phyloP scores from a whole-genome alignment of 2,329 filamentous ascomycete species.

The Botrytis medusae region DNA sequence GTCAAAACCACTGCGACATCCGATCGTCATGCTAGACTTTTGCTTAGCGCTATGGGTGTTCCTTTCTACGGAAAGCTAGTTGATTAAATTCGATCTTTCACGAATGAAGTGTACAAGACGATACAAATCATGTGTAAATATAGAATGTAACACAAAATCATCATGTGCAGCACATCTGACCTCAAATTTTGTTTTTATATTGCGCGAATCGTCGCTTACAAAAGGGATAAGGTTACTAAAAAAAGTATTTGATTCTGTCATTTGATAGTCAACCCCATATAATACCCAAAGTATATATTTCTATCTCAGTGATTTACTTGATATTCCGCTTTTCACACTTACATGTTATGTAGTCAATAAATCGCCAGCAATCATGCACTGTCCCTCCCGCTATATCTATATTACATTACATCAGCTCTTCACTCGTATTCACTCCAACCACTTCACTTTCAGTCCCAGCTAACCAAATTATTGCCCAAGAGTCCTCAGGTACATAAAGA shows the following conservation, averaged over 20 bases:
- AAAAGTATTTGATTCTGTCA: no score
- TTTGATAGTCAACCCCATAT: neutral
- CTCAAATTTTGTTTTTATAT: neutral
- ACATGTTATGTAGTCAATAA: neutral
- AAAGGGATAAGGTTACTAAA: neutral
- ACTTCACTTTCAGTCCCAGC: neutral
- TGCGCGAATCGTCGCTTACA: neutral
- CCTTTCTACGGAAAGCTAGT: slow-evolving; percentile 37
- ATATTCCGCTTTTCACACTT: no score
- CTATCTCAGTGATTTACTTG: no score
- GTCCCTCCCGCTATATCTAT: neutral
- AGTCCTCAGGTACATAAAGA: no score
- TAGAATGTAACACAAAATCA: slow-evolving; percentile 18
- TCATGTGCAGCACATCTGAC: neutral
- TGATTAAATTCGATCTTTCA: slow-evolving; percentile 27
- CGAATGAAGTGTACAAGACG: neutral
- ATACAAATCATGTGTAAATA: slow-evolving; percentile 16
- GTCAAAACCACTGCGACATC: slow-evolving; percentile 39
- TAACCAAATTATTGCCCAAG: neutral
- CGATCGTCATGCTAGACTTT: slow-evolving; percentile 37
- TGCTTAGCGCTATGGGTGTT: slow-evolving; percentile 36
- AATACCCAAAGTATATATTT: no score
- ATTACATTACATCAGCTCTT: neutral
- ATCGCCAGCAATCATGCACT: neutral
- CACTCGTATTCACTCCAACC: no score